These are phyloP conservation scores for Penicillium sp. DNA, from an alignment of 2,329 filamentous ascomycete species.

Conservation along the genomic window DNA sequence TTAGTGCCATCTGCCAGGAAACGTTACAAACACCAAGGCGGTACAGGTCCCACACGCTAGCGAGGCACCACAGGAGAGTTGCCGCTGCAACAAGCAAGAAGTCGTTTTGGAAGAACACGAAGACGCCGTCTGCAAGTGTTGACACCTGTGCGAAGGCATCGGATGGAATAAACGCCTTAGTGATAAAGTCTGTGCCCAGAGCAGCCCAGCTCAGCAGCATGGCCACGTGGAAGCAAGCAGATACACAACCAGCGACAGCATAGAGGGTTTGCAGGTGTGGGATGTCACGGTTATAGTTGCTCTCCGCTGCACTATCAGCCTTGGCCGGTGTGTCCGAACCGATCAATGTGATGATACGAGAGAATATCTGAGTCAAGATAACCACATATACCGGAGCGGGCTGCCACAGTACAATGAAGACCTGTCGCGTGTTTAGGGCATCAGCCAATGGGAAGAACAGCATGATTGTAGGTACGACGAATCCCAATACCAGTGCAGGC, in stretches of 20 bases:
- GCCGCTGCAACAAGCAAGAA: conserved; percentile 18
- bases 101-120: conserved; percentile 25
- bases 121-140: conserved; percentile 17
- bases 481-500: conserved; percentile 23
- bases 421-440: conserved; percentile 10
- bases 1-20: not conserved
- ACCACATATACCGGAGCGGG: conserved; percentile 20
- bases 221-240: conserved; percentile 8
- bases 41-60: conserved; percentile 21
- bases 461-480: conserved; percentile 21
- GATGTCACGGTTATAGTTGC: not conserved
- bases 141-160: conserved; percentile 4
- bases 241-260: conserved; percentile 1
- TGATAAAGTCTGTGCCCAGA: conserved; percentile 6
- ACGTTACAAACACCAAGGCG: conserved; percentile 14
- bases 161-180: conserved; percentile 13
- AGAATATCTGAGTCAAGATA: conserved; percentile 12
- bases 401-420: conserved; percentile 23
- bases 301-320: not conserved
- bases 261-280: conserved; percentile 2
- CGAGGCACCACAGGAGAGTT: conserved; percentile 17
- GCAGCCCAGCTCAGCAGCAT: conserved; percentile 1
- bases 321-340: not conserved
- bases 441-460: conserved; percentile 21
- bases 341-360: not conserved